A percentile compares a stretch with the other conserved stretches of the same genome.
phyloP scores from a whole-genome alignment of 1,139 yeast species.

The Blastobotrys petasosporus region DNA sequence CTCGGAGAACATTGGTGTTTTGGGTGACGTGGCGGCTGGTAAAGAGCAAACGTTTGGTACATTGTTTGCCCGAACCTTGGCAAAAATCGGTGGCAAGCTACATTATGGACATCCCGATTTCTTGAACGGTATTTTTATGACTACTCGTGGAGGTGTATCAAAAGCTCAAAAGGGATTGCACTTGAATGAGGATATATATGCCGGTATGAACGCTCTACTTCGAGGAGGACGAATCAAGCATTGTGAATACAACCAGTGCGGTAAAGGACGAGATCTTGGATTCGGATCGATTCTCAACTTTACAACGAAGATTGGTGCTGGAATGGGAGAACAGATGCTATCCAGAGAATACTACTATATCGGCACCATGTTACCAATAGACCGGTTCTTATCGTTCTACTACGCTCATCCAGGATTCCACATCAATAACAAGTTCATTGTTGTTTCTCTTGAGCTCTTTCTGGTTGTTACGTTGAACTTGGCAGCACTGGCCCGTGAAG shows the following conservation, averaged over 20 bases:
- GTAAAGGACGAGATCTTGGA: slow-evolving; percentile 86
- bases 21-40: slow-evolving; percentile 91
- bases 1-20: slow-evolving; percentile 76
- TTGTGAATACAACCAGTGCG: slow-evolving; percentile 85
- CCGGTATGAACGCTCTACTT: slow-evolving; percentile 77
- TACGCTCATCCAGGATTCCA: slow-evolving; percentile 94
- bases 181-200: slow-evolving; percentile 83
- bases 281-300: slow-evolving; percentile 79
- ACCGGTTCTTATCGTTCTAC: slow-evolving; percentile 74
- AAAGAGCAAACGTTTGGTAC: slow-evolving; percentile 94
- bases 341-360: slow-evolving; percentile 79
- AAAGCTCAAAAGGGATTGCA: slow-evolving; percentile 85
- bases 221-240: slow-evolving; percentile 86
- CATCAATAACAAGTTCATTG: slow-evolving; percentile 71
- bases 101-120: slow-evolving; percentile 95
- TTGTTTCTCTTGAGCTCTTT: slow-evolving; percentile 66
- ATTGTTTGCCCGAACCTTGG: slow-evolving; percentile 75
- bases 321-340: slow-evolving; percentile 88
- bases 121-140: slow-evolving; percentile 76
- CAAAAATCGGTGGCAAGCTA: slow-evolving; percentile 79
- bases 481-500: slow-evolving; percentile 58
- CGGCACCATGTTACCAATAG: slow-evolving; percentile 74
- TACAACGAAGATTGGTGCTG: slow-evolving; percentile 86
- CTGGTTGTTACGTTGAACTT: slow-evolving; percentile 61
- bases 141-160: slow-evolving; percentile 85